A percentile compares a stretch with the other conserved stretches of the same genome.
These are phyloP conservation scores for Mycosphaerelloides madeirae DNA, from an alignment of 2,329 filamentous ascomycete species.

Conservation along the genomic window DNA sequence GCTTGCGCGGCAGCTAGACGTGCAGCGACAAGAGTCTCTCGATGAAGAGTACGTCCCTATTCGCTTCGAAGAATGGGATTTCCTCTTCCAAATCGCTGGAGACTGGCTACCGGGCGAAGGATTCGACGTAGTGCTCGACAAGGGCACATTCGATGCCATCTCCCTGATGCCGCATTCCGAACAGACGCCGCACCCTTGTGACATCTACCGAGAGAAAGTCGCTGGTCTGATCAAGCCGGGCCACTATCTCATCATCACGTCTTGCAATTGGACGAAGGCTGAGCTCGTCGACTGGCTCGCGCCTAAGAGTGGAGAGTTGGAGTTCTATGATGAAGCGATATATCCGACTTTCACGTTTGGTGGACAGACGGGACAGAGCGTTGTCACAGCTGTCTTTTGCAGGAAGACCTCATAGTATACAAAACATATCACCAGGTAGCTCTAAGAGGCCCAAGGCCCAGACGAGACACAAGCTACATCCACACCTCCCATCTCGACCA, in stretches of 20 bases:
- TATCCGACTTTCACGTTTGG: constrained; percentile 89
- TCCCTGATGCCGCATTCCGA: constrained; percentile 50
- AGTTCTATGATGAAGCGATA: constrained; percentile 62
- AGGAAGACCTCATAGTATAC: background rate
- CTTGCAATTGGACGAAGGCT: constrained; percentile 95
- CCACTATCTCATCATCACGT: constrained; percentile 79
- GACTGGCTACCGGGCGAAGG: constrained; percentile 57
- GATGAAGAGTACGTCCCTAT: constrained; percentile 30
- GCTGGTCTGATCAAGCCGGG: constrained; percentile 63
- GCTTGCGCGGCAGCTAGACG: constrained; percentile 62
- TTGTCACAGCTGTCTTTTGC: constrained; percentile 80
- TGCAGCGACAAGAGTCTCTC: constrained; percentile 11
- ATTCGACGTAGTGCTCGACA: constrained; percentile 93
- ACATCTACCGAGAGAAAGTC: constrained; percentile 69
- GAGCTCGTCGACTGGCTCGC: constrained; percentile 80
- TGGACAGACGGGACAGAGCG: constrained; percentile 79
- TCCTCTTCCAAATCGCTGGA: constrained; percentile 40
- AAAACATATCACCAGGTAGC: no score
- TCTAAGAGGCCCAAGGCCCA: no score
- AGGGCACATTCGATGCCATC: constrained; percentile 96
- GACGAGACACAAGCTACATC: no score
- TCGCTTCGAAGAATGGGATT: constrained; percentile 51
- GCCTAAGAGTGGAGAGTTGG: constrained; percentile 46
- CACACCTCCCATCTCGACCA: no score
- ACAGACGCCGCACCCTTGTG: constrained; percentile 45